A percentile compares a stretch with the other conserved stretches of the same genome.
Evolutionary conservation across 2,329 filamentous ascomycete genomes (phyloP).

Genomic region (Exophiala viscosa): DNA sequence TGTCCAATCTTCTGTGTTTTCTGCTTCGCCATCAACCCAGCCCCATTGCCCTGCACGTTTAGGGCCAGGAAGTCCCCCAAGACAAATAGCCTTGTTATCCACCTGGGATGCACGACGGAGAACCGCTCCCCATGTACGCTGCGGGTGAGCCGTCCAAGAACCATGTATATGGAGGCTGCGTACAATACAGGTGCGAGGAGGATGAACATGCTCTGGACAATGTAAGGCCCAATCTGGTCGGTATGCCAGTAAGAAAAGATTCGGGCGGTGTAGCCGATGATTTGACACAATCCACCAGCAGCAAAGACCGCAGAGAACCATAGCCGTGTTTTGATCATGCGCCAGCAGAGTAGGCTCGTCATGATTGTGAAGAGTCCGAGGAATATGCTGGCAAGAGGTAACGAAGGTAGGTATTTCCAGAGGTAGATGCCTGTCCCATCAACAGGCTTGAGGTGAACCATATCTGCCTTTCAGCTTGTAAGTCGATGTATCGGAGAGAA

Average conservation of each 20-base stretch:
- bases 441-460: constrained; percentile 9
- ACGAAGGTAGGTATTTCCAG: constrained; percentile 31
- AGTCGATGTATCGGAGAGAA: neutral
- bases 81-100: constrained; percentile 41
- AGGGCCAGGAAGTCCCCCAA: constrained; percentile 43
- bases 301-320: constrained; percentile 37
- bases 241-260: constrained; percentile 20
- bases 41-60: constrained; percentile 42
- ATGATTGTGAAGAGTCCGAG: constrained; percentile 30
- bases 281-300: constrained; percentile 42
- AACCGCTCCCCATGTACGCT: constrained; percentile 31
- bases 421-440: constrained; percentile 11
- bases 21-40: constrained; percentile 32
- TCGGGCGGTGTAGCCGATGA: constrained; percentile 37
- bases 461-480: neutral
- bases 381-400: constrained; percentile 29
- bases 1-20: constrained; percentile 9
- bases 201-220: constrained; percentile 40
- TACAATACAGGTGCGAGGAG: constrained; percentile 44
- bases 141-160: constrained; percentile 44
- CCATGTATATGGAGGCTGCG: constrained; percentile 48
- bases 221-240: constrained; percentile 22
- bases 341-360: constrained; percentile 31
- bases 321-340: constrained; percentile 29
- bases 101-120: constrained; percentile 36